Percentiles rank a stretch among this genome's conserved stretches.
phyloP scores from a whole-genome alignment of 352 stramenopile species.

The Pythium coloratum region DNA sequence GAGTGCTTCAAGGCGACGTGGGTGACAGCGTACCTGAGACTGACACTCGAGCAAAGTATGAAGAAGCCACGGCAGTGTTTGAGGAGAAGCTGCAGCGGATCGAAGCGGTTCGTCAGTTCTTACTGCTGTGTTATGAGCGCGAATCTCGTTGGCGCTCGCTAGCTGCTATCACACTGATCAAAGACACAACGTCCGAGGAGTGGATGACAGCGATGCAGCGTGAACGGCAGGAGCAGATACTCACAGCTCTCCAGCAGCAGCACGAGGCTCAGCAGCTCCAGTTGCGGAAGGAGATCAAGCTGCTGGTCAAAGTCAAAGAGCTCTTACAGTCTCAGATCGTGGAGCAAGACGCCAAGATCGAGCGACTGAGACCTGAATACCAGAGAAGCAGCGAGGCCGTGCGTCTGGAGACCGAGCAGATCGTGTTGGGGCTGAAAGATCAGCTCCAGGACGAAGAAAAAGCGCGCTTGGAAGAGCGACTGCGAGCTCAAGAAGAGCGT shows the following conservation, averaged over 20 bases:
- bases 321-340: constrained; percentile 40
- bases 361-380: constrained; percentile 45
- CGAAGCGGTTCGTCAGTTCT: constrained; percentile 51
- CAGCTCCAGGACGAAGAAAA: constrained; percentile 38
- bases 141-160: constrained; percentile 62
- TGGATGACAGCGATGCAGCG: constrained; percentile 69
- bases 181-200: constrained; percentile 57
- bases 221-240: constrained; percentile 49
- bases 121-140: constrained; percentile 65
- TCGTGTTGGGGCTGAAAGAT: constrained; percentile 41
- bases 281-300: constrained; percentile 49
- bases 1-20: constrained; percentile 31
- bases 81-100: constrained; percentile 50
- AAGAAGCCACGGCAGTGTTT: constrained; percentile 40
- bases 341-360: constrained; percentile 33
- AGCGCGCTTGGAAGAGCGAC: constrained; percentile 35
- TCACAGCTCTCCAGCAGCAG: constrained; percentile 47
- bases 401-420: constrained; percentile 41
- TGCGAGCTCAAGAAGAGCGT: constrained; percentile 32
- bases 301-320: constrained; percentile 42
- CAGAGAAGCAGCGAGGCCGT: constrained; percentile 52
- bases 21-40: not conserved
- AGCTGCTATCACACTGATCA: constrained; percentile 45
- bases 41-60: not conserved
- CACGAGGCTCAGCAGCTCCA: constrained; percentile 41